Evolutionary conservation across 768 basidiomycete genomes (phyloP).

Genomic region (Clathrus columnatus): DNA sequence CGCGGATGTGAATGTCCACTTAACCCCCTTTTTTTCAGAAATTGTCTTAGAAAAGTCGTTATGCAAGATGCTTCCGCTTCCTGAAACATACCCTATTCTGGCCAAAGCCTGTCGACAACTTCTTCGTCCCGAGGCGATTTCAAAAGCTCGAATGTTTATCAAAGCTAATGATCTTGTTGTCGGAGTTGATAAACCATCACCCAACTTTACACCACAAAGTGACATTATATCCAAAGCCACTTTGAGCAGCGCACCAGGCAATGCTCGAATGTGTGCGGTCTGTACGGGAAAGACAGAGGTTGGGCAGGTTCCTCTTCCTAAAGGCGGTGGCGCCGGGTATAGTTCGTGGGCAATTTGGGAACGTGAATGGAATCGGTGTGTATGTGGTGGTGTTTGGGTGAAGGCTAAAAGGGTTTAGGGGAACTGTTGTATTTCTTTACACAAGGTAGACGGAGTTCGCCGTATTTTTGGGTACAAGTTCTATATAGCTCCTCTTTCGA

Average conservation of each 20-base stretch:
- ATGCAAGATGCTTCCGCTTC: slow-evolving; percentile 50
- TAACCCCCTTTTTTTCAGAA: slow-evolving; percentile 26
- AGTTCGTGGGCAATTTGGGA: slow-evolving; percentile 54
- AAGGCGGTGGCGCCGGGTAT: not conserved
- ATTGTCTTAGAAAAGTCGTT: slow-evolving; percentile 44
- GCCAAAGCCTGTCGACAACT: slow-evolving; percentile 38
- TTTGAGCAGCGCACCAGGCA: slow-evolving; percentile 32
- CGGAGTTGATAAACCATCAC: slow-evolving; percentile 36
- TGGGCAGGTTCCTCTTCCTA: slow-evolving; percentile 26
- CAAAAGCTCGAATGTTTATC: slow-evolving; percentile 63
- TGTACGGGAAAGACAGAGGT: slow-evolving; percentile 53
- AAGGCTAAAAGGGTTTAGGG: not conserved
- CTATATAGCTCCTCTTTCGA: not conserved
- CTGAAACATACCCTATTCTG: slow-evolving; percentile 35
- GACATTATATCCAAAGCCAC: slow-evolving; percentile 62
- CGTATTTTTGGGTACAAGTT: not conserved
- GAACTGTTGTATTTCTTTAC: not conserved
- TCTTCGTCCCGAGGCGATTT: slow-evolving; percentile 39
- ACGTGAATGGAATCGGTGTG: slow-evolving; percentile 52
- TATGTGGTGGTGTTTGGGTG: slow-evolving; percentile 65
- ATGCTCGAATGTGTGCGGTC: slow-evolving; percentile 43
- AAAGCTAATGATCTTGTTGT: slow-evolving; percentile 66
- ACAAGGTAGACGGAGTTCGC: not conserved
- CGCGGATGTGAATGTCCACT: not conserved
- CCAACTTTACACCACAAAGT: slow-evolving; percentile 30